Evolutionary conservation across 371 early-diverging fungal genomes (phyloP).

Genomic region (Circinella umbellata): DNA sequence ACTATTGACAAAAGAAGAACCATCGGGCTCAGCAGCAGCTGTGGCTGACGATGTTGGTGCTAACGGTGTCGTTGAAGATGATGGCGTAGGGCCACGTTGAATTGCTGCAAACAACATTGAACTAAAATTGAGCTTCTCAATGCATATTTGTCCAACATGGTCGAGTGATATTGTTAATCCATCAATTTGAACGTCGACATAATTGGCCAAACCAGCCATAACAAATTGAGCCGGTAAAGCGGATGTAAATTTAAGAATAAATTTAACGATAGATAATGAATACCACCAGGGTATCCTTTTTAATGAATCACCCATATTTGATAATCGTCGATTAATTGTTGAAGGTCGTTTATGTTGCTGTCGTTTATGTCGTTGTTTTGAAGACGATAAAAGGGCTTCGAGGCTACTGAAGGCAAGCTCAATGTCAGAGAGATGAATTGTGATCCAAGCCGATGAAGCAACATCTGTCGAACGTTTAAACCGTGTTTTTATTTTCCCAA

Average conservation of each 20-base stretch:
- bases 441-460: slow-evolving; percentile 40
- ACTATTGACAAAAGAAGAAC: background rate
- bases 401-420: slow-evolving; percentile 30
- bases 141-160: slow-evolving; percentile 18
- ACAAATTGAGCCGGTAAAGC: slow-evolving; percentile 54
- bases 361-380: background rate
- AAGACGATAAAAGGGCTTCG: slow-evolving; percentile 14
- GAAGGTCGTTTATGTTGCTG: background rate
- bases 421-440: slow-evolving; percentile 38
- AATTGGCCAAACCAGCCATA: slow-evolving; percentile 56
- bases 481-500: slow-evolving; percentile 50
- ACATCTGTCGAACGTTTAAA: slow-evolving; percentile 29
- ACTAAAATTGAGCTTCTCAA: slow-evolving; percentile 34
- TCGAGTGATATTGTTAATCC: slow-evolving; percentile 26
- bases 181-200: slow-evolving; percentile 46
- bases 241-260: slow-evolving; percentile 41
- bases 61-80: slow-evolving; percentile 18
- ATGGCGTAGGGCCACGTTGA: slow-evolving; percentile 10
- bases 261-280: slow-evolving; percentile 48
- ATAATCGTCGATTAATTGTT: slow-evolving; percentile 30
- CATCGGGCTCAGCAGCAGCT: background rate
- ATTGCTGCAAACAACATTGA: slow-evolving; percentile 48
- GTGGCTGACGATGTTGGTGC: background rate
- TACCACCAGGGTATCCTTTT: slow-evolving; percentile 54
- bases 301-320: slow-evolving; percentile 35